phyloP scores from a whole-genome alignment of 1,284 basidiomycete species.

The Cutaneotrichosporon cyanovorans region DNA sequence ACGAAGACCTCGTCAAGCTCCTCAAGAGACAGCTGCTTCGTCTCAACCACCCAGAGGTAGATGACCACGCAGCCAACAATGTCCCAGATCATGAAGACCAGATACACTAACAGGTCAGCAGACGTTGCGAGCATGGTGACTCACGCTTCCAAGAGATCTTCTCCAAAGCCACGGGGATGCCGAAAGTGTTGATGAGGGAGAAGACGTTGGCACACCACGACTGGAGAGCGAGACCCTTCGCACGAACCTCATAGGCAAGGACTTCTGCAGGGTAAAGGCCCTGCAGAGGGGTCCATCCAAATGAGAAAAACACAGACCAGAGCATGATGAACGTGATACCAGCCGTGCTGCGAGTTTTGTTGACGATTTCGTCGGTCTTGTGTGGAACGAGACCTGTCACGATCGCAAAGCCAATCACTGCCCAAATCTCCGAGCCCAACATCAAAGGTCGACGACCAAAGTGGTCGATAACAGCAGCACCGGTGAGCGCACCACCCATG shows the following conservation, averaged over 20 bases:
- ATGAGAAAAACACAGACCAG: slow-evolving; percentile 36
- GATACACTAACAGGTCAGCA: slow-evolving; percentile 47
- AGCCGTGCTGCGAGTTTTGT: slow-evolving; percentile 20
- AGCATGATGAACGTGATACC: slow-evolving; percentile 27
- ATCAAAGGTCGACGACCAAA: slow-evolving; percentile 30
- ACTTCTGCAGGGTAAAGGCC: slow-evolving; percentile 54
- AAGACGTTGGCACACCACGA: slow-evolving; percentile 19
- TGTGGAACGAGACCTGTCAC: slow-evolving; percentile 25
- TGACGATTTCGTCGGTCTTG: neutral
- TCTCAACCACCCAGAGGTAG: slow-evolving; percentile 52
- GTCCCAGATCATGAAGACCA: slow-evolving; percentile 53
- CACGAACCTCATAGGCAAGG: slow-evolving; percentile 51
- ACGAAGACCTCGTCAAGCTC: slow-evolving; percentile 54
- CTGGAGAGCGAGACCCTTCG: slow-evolving; percentile 48
- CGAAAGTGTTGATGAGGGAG: slow-evolving; percentile 33
- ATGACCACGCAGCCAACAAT: slow-evolving; percentile 54
- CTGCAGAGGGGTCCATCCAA: slow-evolving; percentile 56
- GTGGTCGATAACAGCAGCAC: slow-evolving; percentile 22
- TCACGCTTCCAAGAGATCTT: slow-evolving; percentile 23
- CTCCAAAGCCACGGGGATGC: slow-evolving; percentile 26
- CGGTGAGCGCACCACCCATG: slow-evolving; percentile 26
- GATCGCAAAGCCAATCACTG: slow-evolving; percentile 21
- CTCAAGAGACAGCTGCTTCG: slow-evolving; percentile 51
- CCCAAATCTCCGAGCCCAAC: slow-evolving; percentile 21
- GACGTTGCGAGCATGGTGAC: slow-evolving; percentile 40